Percentiles rank a stretch among this genome's conserved stretches.
Evolutionary conservation across 1,284 basidiomycete species (phyloP).

Genomic region (Veloboletus limbatus): DNA sequence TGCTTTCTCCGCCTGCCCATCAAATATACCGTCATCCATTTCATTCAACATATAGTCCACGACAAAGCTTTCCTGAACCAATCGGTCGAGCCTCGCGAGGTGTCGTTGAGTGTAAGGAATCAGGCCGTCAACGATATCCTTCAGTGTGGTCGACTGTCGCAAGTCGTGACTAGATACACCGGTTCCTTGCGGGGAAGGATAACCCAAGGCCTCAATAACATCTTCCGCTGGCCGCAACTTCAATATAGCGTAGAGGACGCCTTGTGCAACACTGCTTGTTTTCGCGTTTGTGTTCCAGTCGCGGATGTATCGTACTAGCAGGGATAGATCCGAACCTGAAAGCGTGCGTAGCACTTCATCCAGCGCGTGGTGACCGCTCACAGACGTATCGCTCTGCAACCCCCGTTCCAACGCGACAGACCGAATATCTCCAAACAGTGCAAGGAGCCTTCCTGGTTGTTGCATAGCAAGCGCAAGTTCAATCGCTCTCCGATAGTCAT

Average conservation of each 20-base stretch:
- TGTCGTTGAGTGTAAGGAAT: constrained; percentile 96
- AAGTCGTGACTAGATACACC: constrained; percentile 2
- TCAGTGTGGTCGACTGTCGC: constrained; percentile 39
- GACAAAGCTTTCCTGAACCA: constrained; percentile 91
- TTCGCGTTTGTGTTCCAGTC: constrained; percentile 94
- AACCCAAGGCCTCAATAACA: constrained; percentile 67
- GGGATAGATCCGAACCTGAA: constrained; percentile 69
- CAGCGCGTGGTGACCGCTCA: constrained; percentile 71
- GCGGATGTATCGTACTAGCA: constrained; percentile 79
- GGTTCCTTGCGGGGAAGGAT: constrained; percentile 31
- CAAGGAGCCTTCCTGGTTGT: constrained; percentile 86
- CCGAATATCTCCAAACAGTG: constrained; percentile 73
- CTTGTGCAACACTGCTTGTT: constrained; percentile 85
- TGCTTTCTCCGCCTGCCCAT: constrained; percentile 41
- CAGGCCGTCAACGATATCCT: constrained; percentile 80
- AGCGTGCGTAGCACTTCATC: constrained; percentile 81
- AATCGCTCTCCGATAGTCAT: constrained; percentile 92
- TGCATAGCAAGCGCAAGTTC: constrained; percentile 88
- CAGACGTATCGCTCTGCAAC: constrained; percentile 27
- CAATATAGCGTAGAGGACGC: constrained; percentile 79
- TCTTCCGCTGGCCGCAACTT: constrained; percentile 73
- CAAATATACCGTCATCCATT: constrained; percentile 83
- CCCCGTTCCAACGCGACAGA: constrained; percentile 29
- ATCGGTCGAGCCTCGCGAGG: constrained; percentile 77
- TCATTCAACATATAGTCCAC: constrained; percentile 89